phyloP scores from a whole-genome alignment of 768 basidiomycete genomes.

The Leccinum arenicola region DNA sequence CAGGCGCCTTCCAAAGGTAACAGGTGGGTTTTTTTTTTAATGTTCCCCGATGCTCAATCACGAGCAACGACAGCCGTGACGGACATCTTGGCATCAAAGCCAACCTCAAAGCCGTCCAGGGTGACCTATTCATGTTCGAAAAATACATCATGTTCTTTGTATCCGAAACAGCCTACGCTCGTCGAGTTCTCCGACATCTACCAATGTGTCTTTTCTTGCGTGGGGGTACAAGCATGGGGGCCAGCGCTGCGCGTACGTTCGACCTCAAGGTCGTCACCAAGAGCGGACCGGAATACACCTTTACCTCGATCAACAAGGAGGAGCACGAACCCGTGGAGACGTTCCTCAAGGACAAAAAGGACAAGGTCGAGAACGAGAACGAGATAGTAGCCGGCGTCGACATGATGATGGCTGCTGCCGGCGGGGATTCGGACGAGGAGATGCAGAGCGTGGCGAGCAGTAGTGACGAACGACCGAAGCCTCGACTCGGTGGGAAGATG shows the following conservation, averaged over 20 bases:
- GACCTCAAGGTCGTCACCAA: slow-evolving; percentile 89
- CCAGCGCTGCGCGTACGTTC: slow-evolving; percentile 86
- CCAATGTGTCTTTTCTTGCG: slow-evolving; percentile 88
- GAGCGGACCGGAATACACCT: slow-evolving; percentile 80
- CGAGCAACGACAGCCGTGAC: slow-evolving; percentile 55
- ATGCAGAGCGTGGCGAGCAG: slow-evolving; percentile 80
- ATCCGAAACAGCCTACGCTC: slow-evolving; percentile 87
- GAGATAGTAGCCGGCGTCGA: slow-evolving; percentile 91
- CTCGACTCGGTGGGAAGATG: slow-evolving; percentile 53
- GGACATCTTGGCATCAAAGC: slow-evolving; percentile 96
- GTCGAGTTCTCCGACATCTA: slow-evolving; percentile 89
- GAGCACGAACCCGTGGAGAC: slow-evolving; percentile 84
- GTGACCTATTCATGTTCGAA: slow-evolving; percentile 96
- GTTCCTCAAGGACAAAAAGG: slow-evolving; percentile 87
- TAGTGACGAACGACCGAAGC: slow-evolving; percentile 56
- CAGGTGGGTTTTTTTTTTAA: too few species aligned
- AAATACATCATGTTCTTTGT: slow-evolving; percentile 94
- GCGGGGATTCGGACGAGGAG: slow-evolving; percentile 72
- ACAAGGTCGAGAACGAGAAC: slow-evolving; percentile 75
- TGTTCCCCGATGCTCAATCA: neutral
- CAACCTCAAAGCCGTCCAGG: slow-evolving; percentile 94
- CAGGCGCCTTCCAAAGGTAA: slow-evolving; percentile 83
- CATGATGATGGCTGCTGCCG: slow-evolving; percentile 62
- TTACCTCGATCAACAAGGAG: slow-evolving; percentile 94
- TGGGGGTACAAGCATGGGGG: slow-evolving; percentile 76